phyloP scores from a whole-genome alignment of 495 filamentous ascomycete genomes.

The Hypoxylon trugodes region DNA sequence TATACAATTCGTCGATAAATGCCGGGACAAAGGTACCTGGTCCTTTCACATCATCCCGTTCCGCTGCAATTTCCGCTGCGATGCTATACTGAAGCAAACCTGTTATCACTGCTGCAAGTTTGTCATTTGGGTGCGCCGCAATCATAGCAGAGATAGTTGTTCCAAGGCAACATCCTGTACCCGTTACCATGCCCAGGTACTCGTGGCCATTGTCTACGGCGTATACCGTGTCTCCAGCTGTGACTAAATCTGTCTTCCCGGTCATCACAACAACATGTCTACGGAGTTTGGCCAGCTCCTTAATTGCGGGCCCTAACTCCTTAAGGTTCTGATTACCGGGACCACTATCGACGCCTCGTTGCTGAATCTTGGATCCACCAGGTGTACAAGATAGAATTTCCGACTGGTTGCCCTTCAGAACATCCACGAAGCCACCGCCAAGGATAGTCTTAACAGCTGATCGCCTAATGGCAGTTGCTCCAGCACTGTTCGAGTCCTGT shows the following conservation, averaged over 20 bases:
- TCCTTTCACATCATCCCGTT: slow-evolving; percentile 69
- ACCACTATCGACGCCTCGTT: slow-evolving; percentile 89
- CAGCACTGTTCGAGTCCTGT: slow-evolving; percentile 57
- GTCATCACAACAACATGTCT: slow-evolving; percentile 86
- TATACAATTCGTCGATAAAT: slow-evolving; percentile 77
- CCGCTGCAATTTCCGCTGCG: slow-evolving; percentile 78
- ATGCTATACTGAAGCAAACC: slow-evolving; percentile 84
- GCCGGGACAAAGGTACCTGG: slow-evolving; percentile 90
- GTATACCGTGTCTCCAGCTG: slow-evolving; percentile 73
- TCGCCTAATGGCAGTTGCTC: slow-evolving; percentile 79
- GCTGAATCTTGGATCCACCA: slow-evolving; percentile 63
- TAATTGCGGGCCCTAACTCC: slow-evolving; percentile 68
- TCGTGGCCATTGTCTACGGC: slow-evolving; percentile 79
- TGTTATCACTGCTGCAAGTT: slow-evolving; percentile 70
- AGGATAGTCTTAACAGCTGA: slow-evolving; percentile 76
- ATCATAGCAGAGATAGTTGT: slow-evolving; percentile 80
- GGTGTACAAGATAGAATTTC: slow-evolving; percentile 84
- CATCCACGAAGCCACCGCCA: slow-evolving; percentile 75
- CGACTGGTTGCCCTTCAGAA: slow-evolving; percentile 95
- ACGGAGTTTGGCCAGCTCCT: slow-evolving; percentile 70
- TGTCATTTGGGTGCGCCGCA: slow-evolving; percentile 66
- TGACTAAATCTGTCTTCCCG: slow-evolving; percentile 78
- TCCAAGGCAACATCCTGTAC: slow-evolving; percentile 87
- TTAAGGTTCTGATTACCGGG: slow-evolving; percentile 60
- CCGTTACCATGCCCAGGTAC: slow-evolving; percentile 82